A percentile compares a stretch with the other conserved stretches of the same genome.
These are phyloP conservation scores for Aspergillus egyptiacus DNA, from an alignment of 495 filamentous ascomycete genomes.

Conservation along the genomic window DNA sequence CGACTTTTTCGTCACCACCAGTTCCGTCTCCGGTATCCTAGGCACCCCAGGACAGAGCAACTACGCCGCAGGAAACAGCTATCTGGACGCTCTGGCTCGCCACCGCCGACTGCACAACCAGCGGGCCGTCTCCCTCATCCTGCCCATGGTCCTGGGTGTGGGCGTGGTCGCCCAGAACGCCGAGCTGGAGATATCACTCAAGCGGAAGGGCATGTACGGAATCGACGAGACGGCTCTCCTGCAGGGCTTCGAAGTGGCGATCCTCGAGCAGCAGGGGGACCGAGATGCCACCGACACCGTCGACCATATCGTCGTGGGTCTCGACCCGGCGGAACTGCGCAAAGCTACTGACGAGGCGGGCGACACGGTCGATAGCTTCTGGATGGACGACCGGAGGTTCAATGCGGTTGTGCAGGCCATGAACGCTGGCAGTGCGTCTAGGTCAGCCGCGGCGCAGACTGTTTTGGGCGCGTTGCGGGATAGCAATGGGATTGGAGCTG, in stretches of 20 bases:
- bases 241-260: not conserved
- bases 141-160: not conserved
- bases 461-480: too few relatives aligned
- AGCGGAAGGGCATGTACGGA: not conserved
- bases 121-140: conserved; percentile 12
- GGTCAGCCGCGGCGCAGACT: too few relatives aligned
- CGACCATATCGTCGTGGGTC: not conserved
- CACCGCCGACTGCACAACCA: conserved; percentile 25
- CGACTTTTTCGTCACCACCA: conserved; percentile 47
- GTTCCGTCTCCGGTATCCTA: conserved; percentile 30
- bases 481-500: too few relatives aligned
- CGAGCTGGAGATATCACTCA: not conserved
- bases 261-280: not conserved
- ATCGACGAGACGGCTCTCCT: not conserved
- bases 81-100: conserved; percentile 32
- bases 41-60: conserved; percentile 26
- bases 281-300: not conserved
- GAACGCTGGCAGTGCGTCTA: too few relatives aligned
- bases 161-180: not conserved
- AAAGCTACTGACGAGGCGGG: not conserved
- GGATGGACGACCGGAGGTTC: not conserved
- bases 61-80: conserved; percentile 37
- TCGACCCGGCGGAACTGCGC: not conserved
- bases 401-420: not conserved
- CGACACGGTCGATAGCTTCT: not conserved